Conservation (phyloP, 2,329 filamentous ascomycete species). For the Exophiala xenobiotica region DNA sequence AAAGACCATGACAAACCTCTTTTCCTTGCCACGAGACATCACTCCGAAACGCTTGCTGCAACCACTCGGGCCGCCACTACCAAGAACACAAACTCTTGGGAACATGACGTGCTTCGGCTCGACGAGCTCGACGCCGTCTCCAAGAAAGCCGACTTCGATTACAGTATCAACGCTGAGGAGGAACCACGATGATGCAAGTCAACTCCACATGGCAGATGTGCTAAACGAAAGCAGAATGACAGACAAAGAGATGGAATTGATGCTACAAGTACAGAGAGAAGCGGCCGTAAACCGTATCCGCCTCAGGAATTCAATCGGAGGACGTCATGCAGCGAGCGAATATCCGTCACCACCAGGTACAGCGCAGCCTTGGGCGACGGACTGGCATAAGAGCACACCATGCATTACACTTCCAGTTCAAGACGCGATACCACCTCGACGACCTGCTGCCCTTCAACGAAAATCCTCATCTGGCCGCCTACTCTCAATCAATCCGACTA, state of each 20-base stretch:
- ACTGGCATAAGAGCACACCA: not conserved
- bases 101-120: conserved; percentile 25
- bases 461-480: not conserved
- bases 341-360: not conserved
- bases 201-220: conserved; percentile 16
- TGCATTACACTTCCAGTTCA: conserved; percentile 1
- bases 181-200: conserved; percentile 4
- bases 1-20: conserved; percentile 19
- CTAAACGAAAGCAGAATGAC: conserved; percentile 25
- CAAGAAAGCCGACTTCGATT: conserved; percentile 15
- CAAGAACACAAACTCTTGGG: conserved; percentile 24
- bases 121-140: conserved; percentile 14
- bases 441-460: not conserved
- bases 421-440: not conserved
- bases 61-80: conserved; percentile 26
- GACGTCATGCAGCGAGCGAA: not conserved
- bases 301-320: conserved; percentile 10
- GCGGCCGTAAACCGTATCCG: conserved; percentile 18
- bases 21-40: conserved; percentile 9
- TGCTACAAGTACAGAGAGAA: conserved; percentile 23
- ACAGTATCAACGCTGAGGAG: not conserved
- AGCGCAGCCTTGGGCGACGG: not conserved
- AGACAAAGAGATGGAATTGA: conserved; percentile 18
- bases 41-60: conserved; percentile 23
- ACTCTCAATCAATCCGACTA: conserved; percentile 14